A percentile compares a stretch with the other conserved stretches of the same genome.
phyloP scores from a whole-genome alignment of 371 early-diverging fungal species.

The Mortierella sp. region DNA sequence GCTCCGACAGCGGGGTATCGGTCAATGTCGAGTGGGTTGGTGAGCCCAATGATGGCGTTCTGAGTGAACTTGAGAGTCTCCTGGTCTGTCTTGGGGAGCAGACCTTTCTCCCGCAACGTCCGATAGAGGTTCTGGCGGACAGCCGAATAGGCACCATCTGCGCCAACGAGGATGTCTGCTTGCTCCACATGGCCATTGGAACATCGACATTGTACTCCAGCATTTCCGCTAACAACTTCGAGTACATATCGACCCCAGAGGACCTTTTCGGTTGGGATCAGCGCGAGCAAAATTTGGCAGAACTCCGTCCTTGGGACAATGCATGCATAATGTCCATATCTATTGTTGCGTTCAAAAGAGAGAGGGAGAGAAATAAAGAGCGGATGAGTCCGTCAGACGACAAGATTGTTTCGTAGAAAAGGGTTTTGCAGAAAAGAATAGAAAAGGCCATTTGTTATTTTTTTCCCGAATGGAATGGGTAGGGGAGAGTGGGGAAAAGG shows the following conservation, averaged over 20 bases:
- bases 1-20: slow-evolving; percentile 20
- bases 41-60: slow-evolving; percentile 36
- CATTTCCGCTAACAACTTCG: slow-evolving; percentile 32
- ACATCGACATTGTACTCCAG: slow-evolving; percentile 41
- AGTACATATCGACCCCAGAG: slow-evolving; percentile 33
- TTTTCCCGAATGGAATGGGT: no score
- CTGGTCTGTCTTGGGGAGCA: slow-evolving; percentile 33
- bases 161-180: slow-evolving; percentile 38
- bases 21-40: slow-evolving; percentile 18
- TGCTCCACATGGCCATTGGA: slow-evolving; percentile 36
- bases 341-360: no score
- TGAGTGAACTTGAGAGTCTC: slow-evolving; percentile 26
- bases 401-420: no score
- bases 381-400: no score
- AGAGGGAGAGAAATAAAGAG: no score
- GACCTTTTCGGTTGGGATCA: slow-evolving; percentile 18
- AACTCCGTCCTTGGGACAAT: slow-evolving; percentile 26
- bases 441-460: background rate
- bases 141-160: slow-evolving; percentile 28
- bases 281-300: slow-evolving; percentile 21
- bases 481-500: no score
- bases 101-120: slow-evolving; percentile 14
- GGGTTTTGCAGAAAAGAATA: background rate
- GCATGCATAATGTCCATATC: slow-evolving; percentile 36
- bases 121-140: slow-evolving; percentile 40